Base-by-base conservation (phyloP, 352 stramenopile species). In the Pythium myriotylum region DNA sequence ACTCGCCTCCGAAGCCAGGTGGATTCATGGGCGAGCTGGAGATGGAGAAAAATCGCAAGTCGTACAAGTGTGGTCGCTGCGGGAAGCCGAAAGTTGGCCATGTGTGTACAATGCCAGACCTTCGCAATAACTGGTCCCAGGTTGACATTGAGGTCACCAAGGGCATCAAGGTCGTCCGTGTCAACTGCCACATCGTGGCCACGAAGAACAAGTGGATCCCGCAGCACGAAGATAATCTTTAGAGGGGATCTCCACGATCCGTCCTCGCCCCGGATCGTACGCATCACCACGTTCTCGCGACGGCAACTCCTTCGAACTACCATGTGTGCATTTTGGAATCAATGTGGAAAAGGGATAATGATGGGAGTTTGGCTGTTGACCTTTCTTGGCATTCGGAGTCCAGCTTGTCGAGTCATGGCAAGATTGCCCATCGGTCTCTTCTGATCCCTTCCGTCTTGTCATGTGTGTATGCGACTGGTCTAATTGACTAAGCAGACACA, bases 61-160 rank as follows among this genome's bases (percentile, higher is more conserved):
- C 86, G 70, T 95, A 95, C 82, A 95, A 95, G 68, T 95, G 86
- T 53, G 86, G 86, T 5, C 84, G 86, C 35, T 95, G 86, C 43
- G 86, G 86, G 0, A 84, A 95, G 54, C 82, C 84, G 37, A 95
- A 95, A 69, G 86, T 95, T 24, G 84, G 84, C 35, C 86, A 95
- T 58, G 82, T 93, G 42, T 95, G 86, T 63, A 92, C 85, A 9
- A 91, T 94, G 79, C 85, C 85, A 16, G 85, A 94, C 49, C 73
- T 91, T 54, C 82, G 85, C 54, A 94, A 94, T 69, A 94, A 94
- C 69, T 92, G 85, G 82, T 85, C 82, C 40, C 85, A 94, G 49
- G 79, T 80, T 57, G 80, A 92, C 54, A 49, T 90, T 22, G 79
- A 90, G 40, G 83, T 92, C 45, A 92, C 80, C 39, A 89, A 90